Evolutionary conservation across 2,329 filamentous ascomycete genomes (phyloP).

Genomic region (Fusarium acutatum): DNA sequence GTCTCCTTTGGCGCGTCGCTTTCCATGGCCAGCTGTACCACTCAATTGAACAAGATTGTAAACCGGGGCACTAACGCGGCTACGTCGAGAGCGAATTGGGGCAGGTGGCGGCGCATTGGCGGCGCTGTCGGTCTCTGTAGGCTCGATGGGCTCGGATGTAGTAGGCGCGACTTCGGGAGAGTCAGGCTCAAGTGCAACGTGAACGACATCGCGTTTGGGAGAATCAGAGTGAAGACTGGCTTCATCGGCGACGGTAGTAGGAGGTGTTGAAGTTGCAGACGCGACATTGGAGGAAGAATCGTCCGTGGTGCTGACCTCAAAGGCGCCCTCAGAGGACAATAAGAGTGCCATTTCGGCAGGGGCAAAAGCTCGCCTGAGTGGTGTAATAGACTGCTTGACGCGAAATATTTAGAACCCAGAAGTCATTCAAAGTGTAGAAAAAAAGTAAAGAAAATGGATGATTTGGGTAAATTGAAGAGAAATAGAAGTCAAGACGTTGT

Average conservation of each 20-base stretch:
- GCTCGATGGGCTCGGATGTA: conserved; percentile 13
- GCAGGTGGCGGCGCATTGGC: conserved; percentile 28
- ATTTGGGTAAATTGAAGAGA: neutral
- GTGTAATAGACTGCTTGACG: conserved; percentile 25
- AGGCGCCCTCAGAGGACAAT: conserved; percentile 46
- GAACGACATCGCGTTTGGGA: conserved; percentile 51
- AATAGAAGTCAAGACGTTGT: neutral
- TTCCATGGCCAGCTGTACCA: conserved; percentile 69
- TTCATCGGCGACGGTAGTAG: conserved; percentile 71
- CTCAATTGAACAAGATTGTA: conserved; percentile 74
- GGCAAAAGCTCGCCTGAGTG: conserved; percentile 3
- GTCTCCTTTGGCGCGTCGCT: conserved; percentile 62
- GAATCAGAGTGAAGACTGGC: conserved; percentile 63
- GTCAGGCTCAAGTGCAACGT: conserved; percentile 44
- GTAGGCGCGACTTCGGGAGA: conserved; percentile 35
- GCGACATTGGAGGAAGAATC: conserved; percentile 61
- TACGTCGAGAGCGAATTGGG: conserved; percentile 59
- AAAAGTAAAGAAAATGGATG: neutral
- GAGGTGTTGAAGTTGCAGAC: conserved; percentile 69
- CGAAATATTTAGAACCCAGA: conserved; percentile 25
- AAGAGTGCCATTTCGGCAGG: conserved; percentile 44
- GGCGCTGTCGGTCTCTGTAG: conserved; percentile 10
- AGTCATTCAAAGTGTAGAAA: conserved; percentile 9
- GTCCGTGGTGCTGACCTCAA: conserved; percentile 37
- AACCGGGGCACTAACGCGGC: conserved; percentile 63